A percentile compares a stretch with the other conserved stretches of the same genome.
Evolutionary conservation across 768 basidiomycete genomes (phyloP).

Genomic region (Scleroderma bovista): DNA sequence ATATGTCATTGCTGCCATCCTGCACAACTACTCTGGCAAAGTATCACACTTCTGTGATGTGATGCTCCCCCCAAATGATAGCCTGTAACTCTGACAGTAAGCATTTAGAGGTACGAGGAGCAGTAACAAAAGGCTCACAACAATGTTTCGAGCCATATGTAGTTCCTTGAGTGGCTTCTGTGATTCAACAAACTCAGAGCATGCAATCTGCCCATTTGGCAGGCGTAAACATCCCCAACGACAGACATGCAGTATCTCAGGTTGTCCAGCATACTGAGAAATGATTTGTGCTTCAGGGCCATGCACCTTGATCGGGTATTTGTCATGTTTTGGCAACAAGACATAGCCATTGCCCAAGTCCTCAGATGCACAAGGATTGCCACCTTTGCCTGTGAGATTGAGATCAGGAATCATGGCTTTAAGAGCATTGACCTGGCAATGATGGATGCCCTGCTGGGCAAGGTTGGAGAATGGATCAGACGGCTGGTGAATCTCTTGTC

Average conservation of each 20-base stretch:
- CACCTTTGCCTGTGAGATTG: background rate
- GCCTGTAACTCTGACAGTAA: background rate
- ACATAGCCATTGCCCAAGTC: background rate
- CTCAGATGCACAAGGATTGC: background rate
- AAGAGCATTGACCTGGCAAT: conserved; percentile 16
- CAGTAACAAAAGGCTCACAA: no score
- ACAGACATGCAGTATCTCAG: background rate
- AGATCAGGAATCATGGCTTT: conserved; percentile 10
- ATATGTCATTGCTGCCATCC: background rate
- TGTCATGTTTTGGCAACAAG: background rate
- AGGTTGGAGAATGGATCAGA: conserved; percentile 25
- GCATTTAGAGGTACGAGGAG: no score
- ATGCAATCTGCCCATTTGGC: background rate
- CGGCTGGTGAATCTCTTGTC: conserved; percentile 18
- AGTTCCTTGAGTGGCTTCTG: background rate
- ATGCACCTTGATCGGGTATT: background rate
- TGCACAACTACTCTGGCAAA: background rate
- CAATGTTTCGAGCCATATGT: background rate
- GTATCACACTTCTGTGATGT: background rate
- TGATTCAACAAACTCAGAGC: background rate
- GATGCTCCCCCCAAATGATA: background rate
- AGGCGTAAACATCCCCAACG: background rate
- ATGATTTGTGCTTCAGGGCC: background rate
- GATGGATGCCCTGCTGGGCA: conserved; percentile 17
- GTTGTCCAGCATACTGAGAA: background rate